A percentile compares a stretch with the other conserved stretches of the same genome.
Conservation (phyloP, 352 stramenopile species). For the Phytophthora cryptogea region DNA sequence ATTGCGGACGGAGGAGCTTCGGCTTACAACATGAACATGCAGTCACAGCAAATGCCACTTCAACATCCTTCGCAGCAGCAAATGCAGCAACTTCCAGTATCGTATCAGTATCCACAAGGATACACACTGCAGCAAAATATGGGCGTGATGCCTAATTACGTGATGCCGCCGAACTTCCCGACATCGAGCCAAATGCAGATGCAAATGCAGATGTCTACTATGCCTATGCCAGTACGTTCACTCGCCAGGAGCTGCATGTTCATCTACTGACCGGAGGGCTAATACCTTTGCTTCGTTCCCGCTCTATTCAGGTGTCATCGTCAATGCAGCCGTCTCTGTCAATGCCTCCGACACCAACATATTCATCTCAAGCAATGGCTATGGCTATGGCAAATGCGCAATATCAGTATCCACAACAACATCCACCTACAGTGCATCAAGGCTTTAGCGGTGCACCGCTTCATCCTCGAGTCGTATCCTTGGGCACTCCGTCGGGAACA, state of each 20-base stretch:
- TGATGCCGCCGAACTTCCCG: constrained; percentile 41
- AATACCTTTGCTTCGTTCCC: constrained; percentile 7
- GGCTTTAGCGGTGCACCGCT: constrained; percentile 47
- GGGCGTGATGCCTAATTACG: constrained; percentile 55
- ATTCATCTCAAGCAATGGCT: constrained; percentile 40
- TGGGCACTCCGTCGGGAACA: constrained; percentile 28
- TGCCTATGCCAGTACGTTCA: constrained; percentile 38
- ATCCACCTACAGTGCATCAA: constrained; percentile 30
- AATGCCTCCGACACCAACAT: constrained; percentile 35
- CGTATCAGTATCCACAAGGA: constrained; percentile 42
- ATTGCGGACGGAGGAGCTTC: constrained; percentile 40
- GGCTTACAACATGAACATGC: constrained; percentile 45
- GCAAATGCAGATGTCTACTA: constrained; percentile 38
- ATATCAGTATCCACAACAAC: constrained; percentile 34
- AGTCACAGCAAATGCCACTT: constrained; percentile 25
- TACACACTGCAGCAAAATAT: constrained; percentile 56
- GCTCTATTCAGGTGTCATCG: constrained; percentile 29
- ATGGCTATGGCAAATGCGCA: constrained; percentile 41
- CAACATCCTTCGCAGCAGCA: constrained; percentile 25
- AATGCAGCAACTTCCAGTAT: constrained; percentile 23
- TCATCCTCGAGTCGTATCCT: constrained; percentile 31
- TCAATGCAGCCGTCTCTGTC: constrained; percentile 33
- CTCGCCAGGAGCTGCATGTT: neutral
- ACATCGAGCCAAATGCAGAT: constrained; percentile 48
- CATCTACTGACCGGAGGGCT: constrained; percentile 1